A percentile compares a stretch with the other conserved stretches of the same genome.
phyloP scores from a whole-genome alignment of 108 stramenopile genomes.

The Epithemia pelagica region DNA sequence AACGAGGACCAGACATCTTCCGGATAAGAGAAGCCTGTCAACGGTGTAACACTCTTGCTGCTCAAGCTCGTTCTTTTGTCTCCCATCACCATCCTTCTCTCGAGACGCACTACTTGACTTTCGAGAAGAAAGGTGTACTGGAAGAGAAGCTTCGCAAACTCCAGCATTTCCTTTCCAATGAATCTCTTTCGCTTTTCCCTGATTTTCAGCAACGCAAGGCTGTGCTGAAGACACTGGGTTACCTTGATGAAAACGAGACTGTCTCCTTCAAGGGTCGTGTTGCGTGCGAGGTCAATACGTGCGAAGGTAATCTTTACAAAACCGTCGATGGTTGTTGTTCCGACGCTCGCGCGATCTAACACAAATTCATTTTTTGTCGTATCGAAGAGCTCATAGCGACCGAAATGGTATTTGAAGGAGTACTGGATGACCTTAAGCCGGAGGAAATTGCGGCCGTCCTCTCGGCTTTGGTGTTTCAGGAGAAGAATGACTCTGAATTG shows the following conservation, averaged over 20 bases:
- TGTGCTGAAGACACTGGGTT: constrained; percentile 84
- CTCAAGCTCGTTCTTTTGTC: constrained; percentile 30
- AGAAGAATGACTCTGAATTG: constrained; percentile 70
- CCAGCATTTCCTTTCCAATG: constrained; percentile 73
- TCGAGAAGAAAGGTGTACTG: constrained; percentile 64
- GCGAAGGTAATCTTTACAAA: not conserved
- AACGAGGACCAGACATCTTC: constrained; percentile 52
- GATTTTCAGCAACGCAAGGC: constrained; percentile 86
- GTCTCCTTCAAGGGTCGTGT: constrained; percentile 93
- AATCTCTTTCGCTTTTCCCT: constrained; percentile 87
- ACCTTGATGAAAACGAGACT: constrained; percentile 79
- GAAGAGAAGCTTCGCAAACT: constrained; percentile 44
- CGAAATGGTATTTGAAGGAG: constrained; percentile 95
- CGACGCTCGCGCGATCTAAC: not conserved
- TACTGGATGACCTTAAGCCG: constrained; percentile 90
- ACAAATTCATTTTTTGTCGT: not conserved
- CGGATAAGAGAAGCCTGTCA: constrained; percentile 47
- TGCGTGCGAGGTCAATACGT: constrained; percentile 14
- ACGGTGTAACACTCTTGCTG: constrained; percentile 27
- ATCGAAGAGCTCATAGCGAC: constrained; percentile 81
- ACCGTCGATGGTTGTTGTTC: not conserved
- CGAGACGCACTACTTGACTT: constrained; percentile 42
- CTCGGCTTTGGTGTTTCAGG: constrained; percentile 91
- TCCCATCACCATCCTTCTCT: constrained; percentile 69
- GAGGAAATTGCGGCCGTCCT: constrained; percentile 92